Evolutionary conservation across 2,329 filamentous ascomycete genomes (phyloP), one percentile per base, ranked within the genome.

Genomic region (Drechmeria coniospora): DNA sequence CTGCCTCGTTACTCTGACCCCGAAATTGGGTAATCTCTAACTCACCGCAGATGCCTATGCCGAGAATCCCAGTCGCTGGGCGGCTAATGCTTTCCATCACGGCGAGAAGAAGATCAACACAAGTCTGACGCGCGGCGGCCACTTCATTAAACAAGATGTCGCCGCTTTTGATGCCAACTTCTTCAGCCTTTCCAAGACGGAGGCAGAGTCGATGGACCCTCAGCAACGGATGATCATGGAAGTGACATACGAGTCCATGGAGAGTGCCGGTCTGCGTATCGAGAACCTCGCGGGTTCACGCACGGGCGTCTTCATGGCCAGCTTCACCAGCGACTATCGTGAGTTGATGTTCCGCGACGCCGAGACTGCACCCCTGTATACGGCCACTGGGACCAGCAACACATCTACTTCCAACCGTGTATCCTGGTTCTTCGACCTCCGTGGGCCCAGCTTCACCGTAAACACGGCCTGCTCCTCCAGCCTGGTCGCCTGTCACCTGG

Each of bases 301-400:
- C n/a, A 54, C 56, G 1, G 52, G 43, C 1, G 54, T 60, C 2
- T 60, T 31, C 18, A 24, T 51, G 12, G 45, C 50, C 4, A 52
- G 53, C 1, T 38, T 53, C 32, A 10, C 30, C 29, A 14, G 22
- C 18, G 56, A 60, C 36, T 58, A 54, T 29, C 42, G 50, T 21
- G 49, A 56, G 23, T 48, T 51, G 3, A 27, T 34, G 3, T 27
- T 31, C 13, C 28, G 34, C 7, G 41, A 46, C 20, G 21, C 39
- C 39, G 15, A 45, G 33, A 15, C 42, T 30, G 4, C 53, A 36
- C 31, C 51, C 3, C 36, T 54, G 32, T 59, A 60, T 36, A 46
- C 47, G 24, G 50, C 55, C 10, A 60, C 57, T 1, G 59, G 59
- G 33, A n/a, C n/a, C n/a, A n/a, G n/a, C n/a, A n/a, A n/a, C n/a